Base-by-base conservation (phyloP, 805 yeast genomes). In the Metschnikowia orientalis region DNA sequence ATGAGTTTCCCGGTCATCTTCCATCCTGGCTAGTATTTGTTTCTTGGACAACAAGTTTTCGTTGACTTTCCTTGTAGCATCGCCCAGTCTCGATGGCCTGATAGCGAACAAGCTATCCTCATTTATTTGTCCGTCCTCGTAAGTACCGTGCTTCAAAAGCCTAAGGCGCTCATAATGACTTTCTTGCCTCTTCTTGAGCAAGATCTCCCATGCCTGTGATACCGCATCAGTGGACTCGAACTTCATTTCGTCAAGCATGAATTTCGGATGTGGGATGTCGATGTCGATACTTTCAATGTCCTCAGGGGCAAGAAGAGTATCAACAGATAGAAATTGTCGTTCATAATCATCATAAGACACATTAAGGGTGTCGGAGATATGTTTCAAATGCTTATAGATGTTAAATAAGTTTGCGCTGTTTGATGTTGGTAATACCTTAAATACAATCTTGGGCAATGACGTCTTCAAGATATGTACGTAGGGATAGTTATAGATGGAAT, bases 1-100 rank as follows among this genome's bases (percentile, higher is more conserved):
- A 50, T 86, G 88, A 27, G 95, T 67, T 54, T 90, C 98, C 45
- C 98, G 67, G 54, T 90, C 97, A 41, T 81, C 89, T 53, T 90
- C 97, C 80, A 90, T 87, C 39, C 97, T 64, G 22, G 75, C 70
- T 11, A 87, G 53, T 11, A 84, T 77, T 44, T 81, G 86, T 28
- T 76, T 56, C 33, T 61, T 61, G 4, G 70, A 50, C 4, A 63
- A 44, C 28, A 54, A 40, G 16, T 38, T 40, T 25, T 45, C 50
- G 15, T 40, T 41, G 16, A 37, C 47, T 13, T 50, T 54, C 33
- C 53, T 41, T 48, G 11, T 35, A 31, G 46, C 30, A 53, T 46
- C 43, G 41, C 42, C 52, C 50, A 46, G 34, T 48, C 55, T 28
- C 34, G 53, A 44, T 52, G 67, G 18, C 36, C 58, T 16, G 40